Evolutionary conservation across 1,284 basidiomycete genomes (phyloP), one percentile per base, ranked within the genome.

Genomic region (Ceratorhiza oryzae-sativae): DNA sequence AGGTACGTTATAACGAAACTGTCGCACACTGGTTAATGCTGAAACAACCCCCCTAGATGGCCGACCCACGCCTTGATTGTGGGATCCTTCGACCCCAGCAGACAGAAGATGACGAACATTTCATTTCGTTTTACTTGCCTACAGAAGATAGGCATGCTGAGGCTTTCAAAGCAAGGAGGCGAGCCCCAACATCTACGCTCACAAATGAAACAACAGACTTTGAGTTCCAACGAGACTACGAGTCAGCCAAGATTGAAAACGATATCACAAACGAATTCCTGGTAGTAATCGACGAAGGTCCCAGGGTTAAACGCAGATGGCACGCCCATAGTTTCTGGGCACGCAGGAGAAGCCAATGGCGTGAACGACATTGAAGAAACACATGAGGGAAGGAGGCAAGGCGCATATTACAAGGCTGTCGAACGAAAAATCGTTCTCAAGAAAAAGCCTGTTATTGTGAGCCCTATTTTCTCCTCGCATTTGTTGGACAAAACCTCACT

Each of bases 61-160:
- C 91, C 55, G 87, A 93, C 79, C 87, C 91, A 36, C 86, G 94
- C 10, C 78, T 95, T 71, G 90, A 94, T 75, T 92, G 91, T 77
- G 93, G 93, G 12, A 88, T 97, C 73, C 83, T 97, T 63, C 88
- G 94, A 42, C 93, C 95, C 0, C 90, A 94, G 86, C 88, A 91
- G 78, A 74, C 80, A 41, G 89, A 91, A 1, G 90, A 92, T 63
- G 91, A 93, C 30, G 92, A 95, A 77, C 90, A 92, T 70, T 92
- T 94, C 83, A 82, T 97, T 72, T 89, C 92, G n/a, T 96, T 93
- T 79, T 96, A 94, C 77, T 85, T 96, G 13, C 92, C 93, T 0
- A 84, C 87, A 76, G 90, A 93, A 71, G 93, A 95, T 76, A 89
- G 89, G 30, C 82, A 85, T 8, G 89, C 90, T 0, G 72, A 83